Evolutionary conservation across 73 alveolate species (phyloP).

Genomic region (Paramecium sonneborni): DNA sequence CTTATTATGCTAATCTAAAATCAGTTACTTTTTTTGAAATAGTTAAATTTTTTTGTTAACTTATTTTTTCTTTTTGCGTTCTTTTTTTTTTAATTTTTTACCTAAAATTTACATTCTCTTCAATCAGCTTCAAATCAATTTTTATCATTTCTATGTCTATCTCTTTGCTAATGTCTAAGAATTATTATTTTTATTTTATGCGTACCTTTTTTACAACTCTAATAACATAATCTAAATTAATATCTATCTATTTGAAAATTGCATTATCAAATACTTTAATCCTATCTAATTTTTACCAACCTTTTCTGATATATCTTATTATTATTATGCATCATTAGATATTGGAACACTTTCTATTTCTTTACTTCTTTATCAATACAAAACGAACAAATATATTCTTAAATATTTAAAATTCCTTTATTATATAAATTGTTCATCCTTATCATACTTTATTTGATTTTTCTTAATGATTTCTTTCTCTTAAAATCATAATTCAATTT

Average conservation of each 20-base stretch:
- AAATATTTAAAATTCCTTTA: neutral
- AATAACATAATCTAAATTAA: no score
- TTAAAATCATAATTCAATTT: slow-evolving; percentile 2
- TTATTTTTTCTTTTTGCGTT: slow-evolving; percentile 8
- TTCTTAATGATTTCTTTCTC: slow-evolving; percentile 40
- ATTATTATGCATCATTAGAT: slow-evolving; percentile 40
- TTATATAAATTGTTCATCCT: slow-evolving; percentile 52
- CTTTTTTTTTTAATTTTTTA: neutral
- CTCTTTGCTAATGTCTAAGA: neutral
- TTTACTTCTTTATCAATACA: slow-evolving; percentile 49
- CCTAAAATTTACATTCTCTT: neutral
- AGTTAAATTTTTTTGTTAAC: slow-evolving; percentile 37
- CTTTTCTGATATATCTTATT: slow-evolving; percentile 58
- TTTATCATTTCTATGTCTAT: neutral
- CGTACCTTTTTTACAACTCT: no score
- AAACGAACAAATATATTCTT: slow-evolving; percentile 35
- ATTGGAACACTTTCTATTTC: slow-evolving; percentile 51
- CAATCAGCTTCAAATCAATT: neutral
- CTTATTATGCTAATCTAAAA: slow-evolving; percentile 53
- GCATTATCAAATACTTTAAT: slow-evolving; percentile 58
- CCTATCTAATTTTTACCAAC: slow-evolving; percentile 49
- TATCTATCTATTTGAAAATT: slow-evolving; percentile 12
- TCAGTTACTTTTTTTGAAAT: slow-evolving; percentile 24
- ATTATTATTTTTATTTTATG: slow-evolving; percentile 14
- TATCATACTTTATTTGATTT: slow-evolving; percentile 44